A percentile compares a stretch with the other conserved stretches of the same genome.
phyloP scores from a whole-genome alignment of 2,329 filamentous ascomycete species.

The Pseudogymnoascus sp. region DNA sequence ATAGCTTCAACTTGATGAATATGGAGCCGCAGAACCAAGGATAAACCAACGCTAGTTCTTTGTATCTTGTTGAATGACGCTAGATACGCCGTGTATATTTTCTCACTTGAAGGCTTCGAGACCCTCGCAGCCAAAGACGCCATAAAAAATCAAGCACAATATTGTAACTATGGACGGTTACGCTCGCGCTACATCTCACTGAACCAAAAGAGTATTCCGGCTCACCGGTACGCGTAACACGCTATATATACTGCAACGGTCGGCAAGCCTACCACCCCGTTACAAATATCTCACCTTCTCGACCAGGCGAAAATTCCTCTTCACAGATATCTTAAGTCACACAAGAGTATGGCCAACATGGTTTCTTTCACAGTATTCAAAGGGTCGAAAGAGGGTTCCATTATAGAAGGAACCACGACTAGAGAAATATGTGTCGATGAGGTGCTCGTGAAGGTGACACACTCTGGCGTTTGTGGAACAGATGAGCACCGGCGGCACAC shows the following conservation, averaged over 20 bases:
- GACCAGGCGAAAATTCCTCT: not conserved
- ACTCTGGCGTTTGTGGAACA: constrained; percentile 61
- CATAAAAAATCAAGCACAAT: not conserved
- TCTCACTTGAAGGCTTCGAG: not conserved
- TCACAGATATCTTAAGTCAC: not conserved
- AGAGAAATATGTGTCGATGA: constrained; percentile 42
- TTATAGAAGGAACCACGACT: constrained; percentile 42
- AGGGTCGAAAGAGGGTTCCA: constrained; percentile 49
- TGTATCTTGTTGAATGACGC: not conserved
- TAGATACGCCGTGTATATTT: not conserved
- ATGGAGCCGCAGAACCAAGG: not conserved
- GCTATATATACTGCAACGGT: no score
- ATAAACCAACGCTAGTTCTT: not conserved
- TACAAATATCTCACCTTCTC: not conserved
- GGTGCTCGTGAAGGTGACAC: constrained; percentile 55
- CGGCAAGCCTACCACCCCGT: no score
- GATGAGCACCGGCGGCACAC: constrained; percentile 34
- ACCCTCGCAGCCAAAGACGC: not conserved
- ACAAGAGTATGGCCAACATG: constrained; percentile 5
- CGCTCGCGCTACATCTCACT: no score
- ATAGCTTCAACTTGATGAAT: not conserved
- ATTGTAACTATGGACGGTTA: no score
- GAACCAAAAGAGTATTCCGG: no score
- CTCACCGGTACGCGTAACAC: no score
- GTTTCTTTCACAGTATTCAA: constrained; percentile 53